Conservation (phyloP, 75 land plant genomes). For the Adiantum capillusveneris region DNA sequence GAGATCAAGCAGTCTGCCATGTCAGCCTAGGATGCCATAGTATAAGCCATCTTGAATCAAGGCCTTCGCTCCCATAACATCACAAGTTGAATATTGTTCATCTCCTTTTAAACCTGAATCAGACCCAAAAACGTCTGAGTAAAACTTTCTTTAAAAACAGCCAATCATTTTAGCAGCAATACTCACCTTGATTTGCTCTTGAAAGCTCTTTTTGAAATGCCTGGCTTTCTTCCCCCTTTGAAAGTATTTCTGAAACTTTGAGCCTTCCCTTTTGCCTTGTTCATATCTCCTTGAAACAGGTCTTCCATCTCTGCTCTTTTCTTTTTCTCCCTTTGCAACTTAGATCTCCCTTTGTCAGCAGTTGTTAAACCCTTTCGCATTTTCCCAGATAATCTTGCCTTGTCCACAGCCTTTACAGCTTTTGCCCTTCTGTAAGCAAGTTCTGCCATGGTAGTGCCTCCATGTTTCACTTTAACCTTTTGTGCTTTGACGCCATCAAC, state of each 20-base stretch:
- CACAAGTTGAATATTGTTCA: too few species aligned
- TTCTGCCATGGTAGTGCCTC: conserved; percentile 57
- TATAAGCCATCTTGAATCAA: too few species aligned
- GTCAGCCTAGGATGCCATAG: too few species aligned
- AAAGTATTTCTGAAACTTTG: conserved; percentile 3
- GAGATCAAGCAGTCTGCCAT: too few species aligned
- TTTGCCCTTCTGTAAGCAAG: conserved; percentile 76
- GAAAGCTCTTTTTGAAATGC: conserved; percentile 65
- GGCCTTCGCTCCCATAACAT: too few species aligned
- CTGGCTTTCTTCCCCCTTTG: conserved; percentile 29
- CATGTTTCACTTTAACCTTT: conserved; percentile 11
- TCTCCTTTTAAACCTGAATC: too few species aligned
- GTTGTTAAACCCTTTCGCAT: conserved; percentile 17
- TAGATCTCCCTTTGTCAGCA: conserved; percentile 17
- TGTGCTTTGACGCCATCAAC: background rate
- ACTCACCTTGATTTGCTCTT: conserved; percentile 89
- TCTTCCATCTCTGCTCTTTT: conserved; percentile 75
- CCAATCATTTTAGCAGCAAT: background rate
- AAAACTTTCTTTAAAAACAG: too few species aligned
- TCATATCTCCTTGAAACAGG: conserved; percentile 63
- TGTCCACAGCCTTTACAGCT: conserved; percentile 64
- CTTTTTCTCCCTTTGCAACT: conserved; percentile 24
- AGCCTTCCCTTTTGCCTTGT: conserved; percentile 35
- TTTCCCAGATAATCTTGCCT: conserved; percentile 52
- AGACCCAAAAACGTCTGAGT: too few species aligned